A percentile compares a stretch with the other conserved stretches of the same genome.
Evolutionary conservation across 805 yeast genomes (phyloP).

Genomic region (Wickerhamomyces subpelliculosus): DNA sequence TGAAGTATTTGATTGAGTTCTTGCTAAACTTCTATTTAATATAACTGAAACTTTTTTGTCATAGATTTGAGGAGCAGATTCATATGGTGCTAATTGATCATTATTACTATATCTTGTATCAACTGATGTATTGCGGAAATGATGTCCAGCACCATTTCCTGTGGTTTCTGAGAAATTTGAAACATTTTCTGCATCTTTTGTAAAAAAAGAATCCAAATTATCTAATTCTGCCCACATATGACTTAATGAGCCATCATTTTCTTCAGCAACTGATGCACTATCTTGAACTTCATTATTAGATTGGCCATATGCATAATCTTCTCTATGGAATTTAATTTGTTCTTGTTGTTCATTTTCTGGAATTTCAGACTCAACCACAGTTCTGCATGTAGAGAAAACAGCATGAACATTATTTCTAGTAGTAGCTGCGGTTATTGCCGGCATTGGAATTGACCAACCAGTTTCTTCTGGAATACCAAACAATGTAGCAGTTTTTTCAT

Average conservation of each 20-base stretch:
- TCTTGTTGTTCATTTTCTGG: constrained; percentile 23
- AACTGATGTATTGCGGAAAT: constrained; percentile 38
- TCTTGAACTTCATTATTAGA: constrained; percentile 24
- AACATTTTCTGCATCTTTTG: constrained; percentile 42
- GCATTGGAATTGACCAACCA: constrained; percentile 98
- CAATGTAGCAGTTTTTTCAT: constrained; percentile 78
- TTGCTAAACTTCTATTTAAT: constrained; percentile 62
- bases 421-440: constrained; percentile 80
- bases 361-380: constrained; percentile 23
- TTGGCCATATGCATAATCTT: constrained; percentile 42
- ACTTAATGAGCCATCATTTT: constrained; percentile 68
- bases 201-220: constrained; percentile 82
- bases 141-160: constrained; percentile 23
- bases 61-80: constrained; percentile 70
- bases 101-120: constrained; percentile 54
- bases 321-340: constrained; percentile 47
- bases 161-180: constrained; percentile 18
- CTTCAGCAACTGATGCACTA: constrained; percentile 45
- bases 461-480: constrained; percentile 93
- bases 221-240: constrained; percentile 92
- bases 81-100: constrained; percentile 44
- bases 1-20: constrained; percentile 70
- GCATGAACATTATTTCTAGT: constrained; percentile 94
- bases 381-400: constrained; percentile 79
- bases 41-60: constrained; percentile 77